These are phyloP conservation scores for Microthlaspi erraticum DNA, from an alignment of 345 rosid genomes.

Conservation along the genomic window DNA sequence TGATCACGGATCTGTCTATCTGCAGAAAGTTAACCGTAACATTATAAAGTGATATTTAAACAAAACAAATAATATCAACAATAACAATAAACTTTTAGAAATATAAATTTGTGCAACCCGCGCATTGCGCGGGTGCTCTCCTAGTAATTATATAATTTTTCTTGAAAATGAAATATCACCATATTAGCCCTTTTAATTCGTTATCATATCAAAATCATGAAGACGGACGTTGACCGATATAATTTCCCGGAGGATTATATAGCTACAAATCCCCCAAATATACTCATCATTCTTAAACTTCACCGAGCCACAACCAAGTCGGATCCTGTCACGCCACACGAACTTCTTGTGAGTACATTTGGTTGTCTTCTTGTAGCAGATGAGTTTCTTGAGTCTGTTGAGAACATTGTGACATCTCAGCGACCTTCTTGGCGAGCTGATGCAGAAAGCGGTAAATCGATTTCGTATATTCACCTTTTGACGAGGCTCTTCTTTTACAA, in stretches of 20 bases:
- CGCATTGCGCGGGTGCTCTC: no score
- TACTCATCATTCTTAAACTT: conserved; percentile 56
- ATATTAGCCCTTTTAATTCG: background rate
- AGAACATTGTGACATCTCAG: conserved; percentile 49
- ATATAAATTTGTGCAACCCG: no score
- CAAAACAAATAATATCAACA: no score
- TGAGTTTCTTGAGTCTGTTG: conserved; percentile 67
- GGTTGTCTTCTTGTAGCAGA: no score
- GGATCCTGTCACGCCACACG: conserved; percentile 66
- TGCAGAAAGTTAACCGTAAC: no score
- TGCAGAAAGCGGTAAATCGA: conserved; percentile 50
- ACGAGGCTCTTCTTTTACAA: no score
- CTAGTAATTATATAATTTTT: background rate
- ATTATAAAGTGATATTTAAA: background rate
- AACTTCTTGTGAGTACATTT: no score
- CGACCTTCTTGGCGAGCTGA: conserved; percentile 75
- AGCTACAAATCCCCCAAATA: conserved; percentile 62
- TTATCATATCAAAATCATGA: conserved; percentile 21
- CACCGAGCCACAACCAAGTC: conserved; percentile 67
- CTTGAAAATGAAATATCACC: background rate
- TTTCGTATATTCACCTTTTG: no score
- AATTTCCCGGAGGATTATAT: conserved; percentile 65
- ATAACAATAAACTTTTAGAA: no score
- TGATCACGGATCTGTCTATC: no score
- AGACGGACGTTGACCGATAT: conserved; percentile 52